These are phyloP conservation scores for Lachancea waltii DNA, from an alignment of 805 yeast species.

Conservation along the genomic window DNA sequence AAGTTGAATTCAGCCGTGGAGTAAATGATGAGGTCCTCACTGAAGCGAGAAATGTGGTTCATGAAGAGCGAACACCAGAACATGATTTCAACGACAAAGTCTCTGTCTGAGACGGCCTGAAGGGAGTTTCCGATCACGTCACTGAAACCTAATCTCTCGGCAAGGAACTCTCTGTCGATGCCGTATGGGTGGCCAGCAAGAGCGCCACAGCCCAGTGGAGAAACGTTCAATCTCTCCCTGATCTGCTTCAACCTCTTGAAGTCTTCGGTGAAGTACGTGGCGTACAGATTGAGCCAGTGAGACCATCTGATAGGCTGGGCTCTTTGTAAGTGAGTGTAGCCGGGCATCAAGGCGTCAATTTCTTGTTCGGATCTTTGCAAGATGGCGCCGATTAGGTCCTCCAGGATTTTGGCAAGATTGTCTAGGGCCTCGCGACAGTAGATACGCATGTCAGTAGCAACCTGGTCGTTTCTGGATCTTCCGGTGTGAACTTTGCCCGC, in stretches of 20 bases:
- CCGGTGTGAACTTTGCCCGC: constrained; percentile 99
- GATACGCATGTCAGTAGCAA: constrained; percentile 97
- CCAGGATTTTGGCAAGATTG: constrained; percentile 55
- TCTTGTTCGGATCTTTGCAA: constrained; percentile 70
- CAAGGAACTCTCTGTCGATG: constrained; percentile 89
- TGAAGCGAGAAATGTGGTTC: constrained; percentile 91
- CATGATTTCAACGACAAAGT: constrained; percentile 90
- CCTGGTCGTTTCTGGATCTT: constrained; percentile 96
- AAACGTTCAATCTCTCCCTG: constrained; percentile 71
- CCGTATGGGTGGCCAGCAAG: constrained; percentile 99
- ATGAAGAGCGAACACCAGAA: constrained; percentile 93
- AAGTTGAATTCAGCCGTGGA: constrained; percentile 98
- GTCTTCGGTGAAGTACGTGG: constrained; percentile 90
- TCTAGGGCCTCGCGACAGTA: constrained; percentile 72
- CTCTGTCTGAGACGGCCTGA: constrained; percentile 97
- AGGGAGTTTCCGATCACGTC: constrained; percentile 92
- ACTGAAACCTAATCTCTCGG: constrained; percentile 69
- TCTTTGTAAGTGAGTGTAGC: constrained; percentile 96
- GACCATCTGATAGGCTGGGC: constrained; percentile 99
- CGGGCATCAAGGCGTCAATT: constrained; percentile 94
- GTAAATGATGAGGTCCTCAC: constrained; percentile 92
- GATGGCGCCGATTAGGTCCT: constrained; percentile 41
- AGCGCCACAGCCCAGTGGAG: constrained; percentile 97
- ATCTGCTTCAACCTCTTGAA: constrained; percentile 78
- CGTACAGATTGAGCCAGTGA: constrained; percentile 92